Evolutionary conservation across 305 asterid species (phyloP).

Genomic region (Fraxinus angustifolia): DNA sequence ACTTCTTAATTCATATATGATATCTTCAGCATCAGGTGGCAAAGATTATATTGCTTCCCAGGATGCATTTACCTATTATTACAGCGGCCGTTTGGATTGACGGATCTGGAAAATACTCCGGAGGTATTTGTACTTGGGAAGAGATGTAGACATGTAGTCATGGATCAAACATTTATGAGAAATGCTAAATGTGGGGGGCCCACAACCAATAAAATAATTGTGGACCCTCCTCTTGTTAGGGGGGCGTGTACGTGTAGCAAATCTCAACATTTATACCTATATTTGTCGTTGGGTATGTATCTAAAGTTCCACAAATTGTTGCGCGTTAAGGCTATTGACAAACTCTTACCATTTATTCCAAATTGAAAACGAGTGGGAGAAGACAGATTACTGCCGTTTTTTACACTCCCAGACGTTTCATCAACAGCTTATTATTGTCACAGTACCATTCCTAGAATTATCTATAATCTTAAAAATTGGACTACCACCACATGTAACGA

Average conservation of each 20-base stretch:
- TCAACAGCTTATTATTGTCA: neutral
- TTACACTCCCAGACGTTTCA: slow-evolving; percentile 9
- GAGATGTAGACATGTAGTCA: neutral
- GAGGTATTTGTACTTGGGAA: neutral
- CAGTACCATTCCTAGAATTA: neutral
- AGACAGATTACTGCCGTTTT: neutral
- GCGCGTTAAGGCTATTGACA: neutral
- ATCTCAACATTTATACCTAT: neutral
- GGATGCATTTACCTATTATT: neutral
- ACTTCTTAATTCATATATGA: slow-evolving; percentile 15
- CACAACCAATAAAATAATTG: too few relatives aligned
- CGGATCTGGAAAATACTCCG: neutral
- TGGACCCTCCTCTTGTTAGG: too few relatives aligned
- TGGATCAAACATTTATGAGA: too few relatives aligned
- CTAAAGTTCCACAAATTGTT: neutral
- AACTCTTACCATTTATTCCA: neutral
- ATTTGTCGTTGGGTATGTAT: neutral
- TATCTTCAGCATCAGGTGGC: neutral
- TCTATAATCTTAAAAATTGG: neutral
- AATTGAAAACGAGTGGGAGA: neutral
- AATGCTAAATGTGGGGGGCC: too few relatives aligned
- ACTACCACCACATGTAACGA: slow-evolving; percentile 8
- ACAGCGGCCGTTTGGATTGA: neutral
- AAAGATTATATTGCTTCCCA: neutral
- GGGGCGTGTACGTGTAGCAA: too few relatives aligned